These are phyloP conservation scores for Penicillium nucicola DNA, from an alignment of 495 filamentous ascomycete genomes.

Conservation along the genomic window DNA sequence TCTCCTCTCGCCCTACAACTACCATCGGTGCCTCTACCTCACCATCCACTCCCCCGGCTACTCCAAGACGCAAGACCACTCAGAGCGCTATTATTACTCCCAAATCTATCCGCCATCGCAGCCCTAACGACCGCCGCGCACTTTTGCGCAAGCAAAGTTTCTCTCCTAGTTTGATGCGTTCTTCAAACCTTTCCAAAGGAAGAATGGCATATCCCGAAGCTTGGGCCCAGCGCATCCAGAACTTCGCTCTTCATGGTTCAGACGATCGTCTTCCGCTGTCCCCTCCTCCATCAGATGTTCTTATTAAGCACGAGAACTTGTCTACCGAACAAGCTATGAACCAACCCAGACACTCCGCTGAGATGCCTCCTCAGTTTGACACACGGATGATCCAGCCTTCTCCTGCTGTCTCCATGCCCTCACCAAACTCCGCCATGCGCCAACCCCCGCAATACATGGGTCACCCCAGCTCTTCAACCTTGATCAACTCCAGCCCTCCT, in stretches of 20 bases:
- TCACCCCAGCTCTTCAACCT: conserved; percentile 28
- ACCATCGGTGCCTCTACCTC: conserved; percentile 24
- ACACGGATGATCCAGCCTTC: conserved; percentile 35
- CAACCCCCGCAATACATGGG: conserved; percentile 39
- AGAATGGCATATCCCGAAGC: conserved; percentile 45
- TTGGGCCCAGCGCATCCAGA: conserved; percentile 42
- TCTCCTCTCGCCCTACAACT: conserved; percentile 23
- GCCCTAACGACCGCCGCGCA: conserved; percentile 38
- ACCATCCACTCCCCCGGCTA: conserved; percentile 44
- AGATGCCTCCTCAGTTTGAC: conserved; percentile 37
- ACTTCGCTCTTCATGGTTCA: conserved; percentile 33
- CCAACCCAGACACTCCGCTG: conserved; percentile 27
- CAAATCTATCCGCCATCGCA: conserved; percentile 41
- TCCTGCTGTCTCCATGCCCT: conserved; percentile 39
- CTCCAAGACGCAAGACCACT: conserved; percentile 35
- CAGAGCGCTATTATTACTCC: conserved; percentile 40
- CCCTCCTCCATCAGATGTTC: conserved; percentile 42
- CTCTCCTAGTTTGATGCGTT: conserved; percentile 42
- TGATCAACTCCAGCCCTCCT: conserved; percentile 40
- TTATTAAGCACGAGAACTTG: conserved; percentile 41
- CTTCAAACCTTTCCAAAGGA: conserved; percentile 33
- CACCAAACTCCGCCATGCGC: conserved; percentile 26
- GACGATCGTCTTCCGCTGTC: conserved; percentile 44
- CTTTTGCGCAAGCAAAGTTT: conserved; percentile 42
- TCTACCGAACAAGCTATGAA: conserved; percentile 20